These are phyloP conservation scores for Phytophthora idaei DNA, from an alignment of 352 stramenopile species.

Conservation along the genomic window DNA sequence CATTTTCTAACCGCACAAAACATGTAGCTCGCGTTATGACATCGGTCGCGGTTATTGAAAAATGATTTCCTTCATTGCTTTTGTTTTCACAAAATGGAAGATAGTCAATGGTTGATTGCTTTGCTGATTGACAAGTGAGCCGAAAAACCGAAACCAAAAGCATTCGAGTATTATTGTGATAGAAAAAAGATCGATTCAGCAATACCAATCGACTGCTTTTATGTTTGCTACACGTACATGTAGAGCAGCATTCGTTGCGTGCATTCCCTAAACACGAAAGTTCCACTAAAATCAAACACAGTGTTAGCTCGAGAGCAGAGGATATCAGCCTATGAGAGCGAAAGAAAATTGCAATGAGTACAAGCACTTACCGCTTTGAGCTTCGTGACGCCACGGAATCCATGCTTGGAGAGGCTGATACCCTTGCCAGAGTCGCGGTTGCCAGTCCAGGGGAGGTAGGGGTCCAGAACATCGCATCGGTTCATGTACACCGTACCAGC, in stretches of 20 bases:
- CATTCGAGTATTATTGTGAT: no score
- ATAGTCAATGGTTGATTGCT: no score
- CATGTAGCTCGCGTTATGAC: background rate
- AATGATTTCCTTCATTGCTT: no score
- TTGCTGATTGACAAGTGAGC: no score
- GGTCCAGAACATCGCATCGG: constrained; percentile 82
- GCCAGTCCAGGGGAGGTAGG: constrained; percentile 84
- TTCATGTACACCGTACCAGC: constrained; percentile 88
- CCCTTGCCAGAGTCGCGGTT: constrained; percentile 83
- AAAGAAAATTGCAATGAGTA: constrained; percentile 1
- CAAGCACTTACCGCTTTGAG: constrained; percentile 69
- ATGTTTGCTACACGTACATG: background rate
- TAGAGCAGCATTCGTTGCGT: background rate
- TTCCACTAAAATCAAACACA: constrained; percentile 56
- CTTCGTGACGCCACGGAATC: constrained; percentile 78
- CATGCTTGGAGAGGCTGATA: constrained; percentile 81
- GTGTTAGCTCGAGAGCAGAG: constrained; percentile 6
- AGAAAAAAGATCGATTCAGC: no score
- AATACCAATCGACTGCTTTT: background rate
- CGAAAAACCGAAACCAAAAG: no score
- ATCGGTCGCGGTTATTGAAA: no score
- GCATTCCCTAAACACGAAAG: constrained; percentile 57
- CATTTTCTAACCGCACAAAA: background rate
- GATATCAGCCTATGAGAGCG: background rate
- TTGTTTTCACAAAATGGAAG: no score